Percentiles rank a stretch among this genome's conserved stretches.
These are phyloP conservation scores for Pseudoneurospora amorphoporcata DNA, from an alignment of 495 filamentous ascomycete genomes.

Conservation along the genomic window DNA sequence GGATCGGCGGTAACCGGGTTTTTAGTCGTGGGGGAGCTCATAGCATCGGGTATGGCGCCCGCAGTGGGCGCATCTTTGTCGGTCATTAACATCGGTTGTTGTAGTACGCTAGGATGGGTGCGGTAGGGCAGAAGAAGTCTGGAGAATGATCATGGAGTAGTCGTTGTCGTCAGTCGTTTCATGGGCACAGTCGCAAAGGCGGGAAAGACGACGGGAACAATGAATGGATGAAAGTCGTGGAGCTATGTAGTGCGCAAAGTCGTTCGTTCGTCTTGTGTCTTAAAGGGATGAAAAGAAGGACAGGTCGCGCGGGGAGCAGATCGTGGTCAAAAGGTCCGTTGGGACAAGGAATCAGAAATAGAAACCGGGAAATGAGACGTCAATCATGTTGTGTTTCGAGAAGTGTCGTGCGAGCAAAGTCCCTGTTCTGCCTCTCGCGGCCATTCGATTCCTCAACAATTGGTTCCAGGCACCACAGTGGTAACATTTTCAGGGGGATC, in stretches of 20 bases:
- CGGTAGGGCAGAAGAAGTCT: background rate
- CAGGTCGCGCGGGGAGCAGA: background rate
- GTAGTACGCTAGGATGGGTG: background rate
- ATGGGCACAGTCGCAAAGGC: background rate
- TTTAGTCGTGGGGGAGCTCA: slow-evolving; percentile 5
- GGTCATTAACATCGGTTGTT: slow-evolving; percentile 5
- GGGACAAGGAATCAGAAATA: background rate
- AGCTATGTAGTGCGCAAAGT: background rate
- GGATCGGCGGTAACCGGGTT: slow-evolving; percentile 2
- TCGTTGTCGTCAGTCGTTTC: background rate
- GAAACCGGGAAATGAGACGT: background rate
- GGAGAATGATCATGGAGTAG: background rate
- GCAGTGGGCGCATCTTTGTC: slow-evolving; percentile 13
- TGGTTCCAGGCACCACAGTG: background rate
- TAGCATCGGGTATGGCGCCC: slow-evolving; percentile 12
- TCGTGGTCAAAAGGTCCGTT: background rate
- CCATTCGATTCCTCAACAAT: background rate
- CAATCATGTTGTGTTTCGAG: background rate
- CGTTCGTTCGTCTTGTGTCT: background rate
- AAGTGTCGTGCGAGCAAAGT: background rate
- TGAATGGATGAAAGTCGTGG: background rate
- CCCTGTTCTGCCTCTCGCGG: background rate
- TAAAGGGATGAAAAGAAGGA: background rate
- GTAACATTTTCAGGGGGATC: background rate
- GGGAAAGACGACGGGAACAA: background rate